Percentiles rank a stretch among this genome's conserved stretches.
These are phyloP conservation scores for Plasmodium sp. DNA, from an alignment of 169 alveolate genomes.

Conservation along the genomic window DNA sequence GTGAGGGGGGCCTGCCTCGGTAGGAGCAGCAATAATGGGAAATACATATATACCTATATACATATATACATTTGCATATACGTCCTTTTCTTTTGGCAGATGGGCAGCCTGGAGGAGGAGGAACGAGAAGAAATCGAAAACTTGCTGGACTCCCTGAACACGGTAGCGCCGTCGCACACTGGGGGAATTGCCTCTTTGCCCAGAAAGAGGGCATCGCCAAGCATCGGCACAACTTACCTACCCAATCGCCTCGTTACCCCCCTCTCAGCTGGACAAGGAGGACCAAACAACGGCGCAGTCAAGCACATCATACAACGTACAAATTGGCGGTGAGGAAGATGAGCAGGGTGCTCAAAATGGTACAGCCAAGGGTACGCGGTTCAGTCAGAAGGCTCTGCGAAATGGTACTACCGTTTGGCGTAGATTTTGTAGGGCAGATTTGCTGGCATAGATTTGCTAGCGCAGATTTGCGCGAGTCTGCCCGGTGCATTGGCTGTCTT, in stretches of 20 bases:
- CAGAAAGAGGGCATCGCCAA: neutral
- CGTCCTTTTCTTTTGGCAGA: neutral
- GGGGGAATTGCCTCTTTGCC: neutral
- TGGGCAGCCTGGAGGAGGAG: constrained; percentile 2
- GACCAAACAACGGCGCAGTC: neutral
- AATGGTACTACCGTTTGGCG: constrained; percentile 17
- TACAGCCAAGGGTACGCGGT: neutral
- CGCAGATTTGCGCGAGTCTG: neutral
- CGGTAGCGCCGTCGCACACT: neutral
- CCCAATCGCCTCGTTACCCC: neutral
- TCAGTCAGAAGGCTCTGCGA: constrained; percentile 41
- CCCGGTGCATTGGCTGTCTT: neutral
- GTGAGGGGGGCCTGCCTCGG: neutral
- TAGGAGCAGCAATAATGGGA: neutral
- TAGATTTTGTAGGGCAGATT: neutral
- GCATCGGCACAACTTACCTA: neutral
- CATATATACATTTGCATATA: neutral
- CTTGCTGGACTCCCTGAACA: constrained; percentile 55
- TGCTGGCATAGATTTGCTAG: neutral
- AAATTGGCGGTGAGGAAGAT: neutral
- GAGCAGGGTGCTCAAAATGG: neutral
- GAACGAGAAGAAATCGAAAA: constrained; percentile 56
- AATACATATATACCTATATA: neutral
- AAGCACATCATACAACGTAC: constrained; percentile 3
- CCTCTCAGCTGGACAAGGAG: constrained; percentile 9